phyloP scores from a whole-genome alignment of 139 green algal genomes.

The Pycnococcus provasolii region DNA sequence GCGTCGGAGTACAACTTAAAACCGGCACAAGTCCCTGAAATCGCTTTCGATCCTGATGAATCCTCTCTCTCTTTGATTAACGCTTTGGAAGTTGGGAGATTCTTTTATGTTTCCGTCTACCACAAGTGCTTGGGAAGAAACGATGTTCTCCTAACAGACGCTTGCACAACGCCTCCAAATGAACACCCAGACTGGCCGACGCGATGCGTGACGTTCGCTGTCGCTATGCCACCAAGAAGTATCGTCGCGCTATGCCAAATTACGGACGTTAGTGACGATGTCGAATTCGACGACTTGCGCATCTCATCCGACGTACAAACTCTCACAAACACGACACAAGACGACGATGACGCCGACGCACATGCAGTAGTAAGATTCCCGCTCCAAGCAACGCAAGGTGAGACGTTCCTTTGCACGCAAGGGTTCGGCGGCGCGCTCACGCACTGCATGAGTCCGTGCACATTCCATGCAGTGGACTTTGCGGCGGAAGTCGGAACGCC shows the following conservation, averaged over 20 bases:
- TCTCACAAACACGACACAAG: not conserved
- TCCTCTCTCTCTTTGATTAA: too few relatives aligned
- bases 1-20: too few relatives aligned
- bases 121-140: too few relatives aligned
- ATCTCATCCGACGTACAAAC: not conserved
- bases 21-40: too few relatives aligned
- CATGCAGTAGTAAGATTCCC: not conserved
- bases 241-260: not conserved
- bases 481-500: slow-evolving; percentile 7
- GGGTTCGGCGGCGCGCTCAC: slow-evolving; percentile 13
- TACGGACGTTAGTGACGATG: not conserved
- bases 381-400: not conserved
- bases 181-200: too few relatives aligned
- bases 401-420: slow-evolving; percentile 19
- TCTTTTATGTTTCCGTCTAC: too few relatives aligned
- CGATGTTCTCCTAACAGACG: too few relatives aligned
- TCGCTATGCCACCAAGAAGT: too few relatives aligned
- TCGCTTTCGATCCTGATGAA: too few relatives aligned
- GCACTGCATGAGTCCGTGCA: slow-evolving; percentile 12
- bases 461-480: slow-evolving; percentile 21
- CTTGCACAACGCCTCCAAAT: too few relatives aligned
- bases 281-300: not conserved
- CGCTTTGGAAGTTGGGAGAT: too few relatives aligned
- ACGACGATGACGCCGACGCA: not conserved
- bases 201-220: too few relatives aligned